phyloP scores from a whole-genome alignment of 1,284 basidiomycete species.

The Ganoderma lingzhi region DNA sequence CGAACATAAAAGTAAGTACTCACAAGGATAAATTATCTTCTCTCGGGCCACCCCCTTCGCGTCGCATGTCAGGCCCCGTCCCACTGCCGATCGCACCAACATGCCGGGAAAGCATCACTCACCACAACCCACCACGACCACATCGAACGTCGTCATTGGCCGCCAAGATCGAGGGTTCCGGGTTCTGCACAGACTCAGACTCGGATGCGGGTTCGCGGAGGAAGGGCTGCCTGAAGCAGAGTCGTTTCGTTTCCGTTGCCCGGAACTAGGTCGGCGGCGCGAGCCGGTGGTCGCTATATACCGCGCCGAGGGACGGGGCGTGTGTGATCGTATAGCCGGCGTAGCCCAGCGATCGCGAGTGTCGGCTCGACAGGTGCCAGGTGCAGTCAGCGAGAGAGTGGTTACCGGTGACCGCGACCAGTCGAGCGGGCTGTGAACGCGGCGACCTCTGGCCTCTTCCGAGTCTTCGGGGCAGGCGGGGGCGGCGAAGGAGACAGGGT shows the following conservation, averaged over 20 bases:
- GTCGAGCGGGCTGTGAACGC: slow-evolving; percentile 28
- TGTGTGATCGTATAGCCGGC: slow-evolving; percentile 4
- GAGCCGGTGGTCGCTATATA: slow-evolving; percentile 9
- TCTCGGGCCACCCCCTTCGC: slow-evolving; percentile 69
- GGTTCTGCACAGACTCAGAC: background rate
- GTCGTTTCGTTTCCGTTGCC: background rate
- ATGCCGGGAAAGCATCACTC: slow-evolving; percentile 17
- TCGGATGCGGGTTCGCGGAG: background rate
- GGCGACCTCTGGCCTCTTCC: slow-evolving; percentile 20
- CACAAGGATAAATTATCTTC: slow-evolving; percentile 81
- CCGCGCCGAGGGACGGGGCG: background rate
- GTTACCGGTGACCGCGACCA: background rate
- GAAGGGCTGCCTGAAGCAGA: slow-evolving; percentile 1
- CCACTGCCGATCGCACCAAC: slow-evolving; percentile 1
- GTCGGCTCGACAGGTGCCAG: slow-evolving; percentile 10
- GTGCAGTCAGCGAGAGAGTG: background rate
- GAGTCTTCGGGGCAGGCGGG: background rate
- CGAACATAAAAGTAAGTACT: slow-evolving; percentile 35
- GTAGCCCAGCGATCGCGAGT: slow-evolving; percentile 7
- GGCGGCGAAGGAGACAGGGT: slow-evolving; percentile 5
- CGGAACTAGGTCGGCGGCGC: background rate
- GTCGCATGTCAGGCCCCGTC: background rate
- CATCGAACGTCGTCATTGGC: slow-evolving; percentile 62
- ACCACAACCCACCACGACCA: slow-evolving; percentile 77
- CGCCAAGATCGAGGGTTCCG: background rate